Evolutionary conservation across 192 early-diverging fungal species (phyloP).

Genomic region (Podila epicladia): DNA sequence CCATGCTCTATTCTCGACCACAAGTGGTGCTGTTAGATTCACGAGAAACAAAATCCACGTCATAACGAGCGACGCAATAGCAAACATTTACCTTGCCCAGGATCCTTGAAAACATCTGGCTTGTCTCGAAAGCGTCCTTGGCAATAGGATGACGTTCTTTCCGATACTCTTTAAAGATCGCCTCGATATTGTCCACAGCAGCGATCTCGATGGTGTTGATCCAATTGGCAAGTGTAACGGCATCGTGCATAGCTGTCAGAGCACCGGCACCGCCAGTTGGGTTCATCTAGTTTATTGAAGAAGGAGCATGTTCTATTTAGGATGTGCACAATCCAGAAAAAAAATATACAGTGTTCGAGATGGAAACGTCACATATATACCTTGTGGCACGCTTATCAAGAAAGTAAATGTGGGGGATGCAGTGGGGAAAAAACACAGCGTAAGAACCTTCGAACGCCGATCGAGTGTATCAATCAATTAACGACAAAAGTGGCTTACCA

Average conservation of each 20-base stretch:
- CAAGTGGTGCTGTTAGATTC: not conserved
- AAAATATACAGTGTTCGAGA: too few relatives aligned
- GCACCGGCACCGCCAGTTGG: not conserved
- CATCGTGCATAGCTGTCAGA: not conserved
- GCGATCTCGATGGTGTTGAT: not conserved
- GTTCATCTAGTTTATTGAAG: not conserved
- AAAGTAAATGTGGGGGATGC: not conserved
- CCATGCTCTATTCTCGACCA: not conserved
- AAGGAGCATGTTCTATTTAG: not conserved
- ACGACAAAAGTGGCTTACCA: not conserved
- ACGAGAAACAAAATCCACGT: not conserved
- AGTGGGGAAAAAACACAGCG: too few relatives aligned
- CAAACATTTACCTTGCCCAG: not conserved
- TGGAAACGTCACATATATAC: not conserved
- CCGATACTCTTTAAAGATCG: constrained; percentile 5
- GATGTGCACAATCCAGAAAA: not conserved
- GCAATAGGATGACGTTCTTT: constrained; percentile 1
- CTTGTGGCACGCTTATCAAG: not conserved
- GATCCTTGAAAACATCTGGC: constrained; percentile 3
- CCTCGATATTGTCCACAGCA: not conserved
- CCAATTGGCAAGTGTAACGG: constrained; percentile 7
- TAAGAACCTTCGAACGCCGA: too few relatives aligned
- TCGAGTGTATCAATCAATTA: too few relatives aligned
- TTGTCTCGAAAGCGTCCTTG: not conserved
- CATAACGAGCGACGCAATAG: not conserved